Percentiles rank a stretch among this genome's conserved stretches.
phyloP scores from a whole-genome alignment of 179 eudicot genomes.

The Heliamphora pulchella region DNA sequence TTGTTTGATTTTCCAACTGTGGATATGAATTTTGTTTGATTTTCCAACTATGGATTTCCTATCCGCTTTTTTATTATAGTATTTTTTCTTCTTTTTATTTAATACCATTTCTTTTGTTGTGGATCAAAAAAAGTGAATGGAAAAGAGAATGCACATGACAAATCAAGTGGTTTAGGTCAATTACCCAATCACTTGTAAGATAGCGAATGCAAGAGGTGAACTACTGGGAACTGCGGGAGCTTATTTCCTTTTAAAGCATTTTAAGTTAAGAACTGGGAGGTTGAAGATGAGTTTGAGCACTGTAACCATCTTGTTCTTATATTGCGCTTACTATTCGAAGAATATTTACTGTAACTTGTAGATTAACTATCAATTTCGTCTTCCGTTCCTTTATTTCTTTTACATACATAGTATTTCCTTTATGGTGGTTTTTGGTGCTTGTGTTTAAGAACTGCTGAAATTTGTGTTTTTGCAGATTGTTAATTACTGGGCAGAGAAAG shows the following conservation, averaged over 20 bases:
- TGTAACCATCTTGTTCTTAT: not conserved
- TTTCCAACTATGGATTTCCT: no score
- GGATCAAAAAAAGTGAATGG: no score
- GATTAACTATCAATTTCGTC: not conserved
- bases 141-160: not conserved
- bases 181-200: not conserved
- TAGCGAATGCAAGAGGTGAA: not conserved
- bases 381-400: not conserved
- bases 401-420: not conserved
- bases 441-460: constrained; percentile 1
- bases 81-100: no score
- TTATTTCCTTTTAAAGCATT: not conserved
- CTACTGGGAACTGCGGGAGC: not conserved
- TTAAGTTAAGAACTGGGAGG: not conserved
- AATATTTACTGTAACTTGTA: not conserved
- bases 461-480: constrained; percentile 10
- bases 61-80: no score
- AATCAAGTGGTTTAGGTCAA: not conserved
- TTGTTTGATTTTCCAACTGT: no score
- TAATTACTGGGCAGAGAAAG: constrained; percentile 19
- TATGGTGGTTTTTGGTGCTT: not conserved
- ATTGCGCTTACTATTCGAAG: not conserved
- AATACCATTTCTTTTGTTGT: no score
- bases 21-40: no score
- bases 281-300: not conserved